A percentile compares a stretch with the other conserved stretches of the same genome.
These are phyloP conservation scores for Blepharisma japonicum DNA, from an alignment of 73 alveolate species.

Conservation along the genomic window DNA sequence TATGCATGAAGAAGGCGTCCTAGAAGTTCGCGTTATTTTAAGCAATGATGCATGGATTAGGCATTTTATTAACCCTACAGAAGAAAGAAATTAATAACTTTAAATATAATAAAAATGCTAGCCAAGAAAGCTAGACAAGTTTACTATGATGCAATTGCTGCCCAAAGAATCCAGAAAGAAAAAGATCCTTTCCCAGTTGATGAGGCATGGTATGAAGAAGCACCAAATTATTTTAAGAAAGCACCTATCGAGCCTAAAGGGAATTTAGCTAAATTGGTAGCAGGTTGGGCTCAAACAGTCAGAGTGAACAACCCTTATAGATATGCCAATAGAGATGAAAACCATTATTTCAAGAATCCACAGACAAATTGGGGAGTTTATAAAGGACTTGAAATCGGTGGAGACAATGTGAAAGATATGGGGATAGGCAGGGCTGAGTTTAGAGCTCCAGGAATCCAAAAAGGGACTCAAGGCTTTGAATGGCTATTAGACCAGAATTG, in stretches of 20 bases:
- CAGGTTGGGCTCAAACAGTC: constrained; percentile 6
- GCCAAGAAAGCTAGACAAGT: too few species aligned
- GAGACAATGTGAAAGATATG: background rate
- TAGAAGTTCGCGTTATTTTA: background rate
- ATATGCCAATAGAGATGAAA: constrained; percentile 13
- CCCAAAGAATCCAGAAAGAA: too few species aligned
- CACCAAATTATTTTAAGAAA: too few species aligned
- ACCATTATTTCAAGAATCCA: background rate
- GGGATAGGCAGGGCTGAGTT: background rate
- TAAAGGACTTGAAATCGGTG: constrained; percentile 24
- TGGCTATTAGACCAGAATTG: background rate
- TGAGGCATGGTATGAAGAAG: too few species aligned
- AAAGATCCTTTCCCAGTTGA: too few species aligned
- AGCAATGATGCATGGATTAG: background rate
- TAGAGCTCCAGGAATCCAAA: background rate
- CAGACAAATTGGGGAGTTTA: background rate
- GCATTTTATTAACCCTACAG: background rate
- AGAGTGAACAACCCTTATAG: constrained; percentile 27
- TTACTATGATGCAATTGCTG: too few species aligned
- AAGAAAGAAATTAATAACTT: too few species aligned
- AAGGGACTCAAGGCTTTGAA: too few species aligned
- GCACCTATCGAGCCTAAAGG: background rate
- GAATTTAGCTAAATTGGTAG: background rate
- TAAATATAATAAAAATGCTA: too few species aligned
- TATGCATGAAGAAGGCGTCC: constrained; percentile 2